Evolutionary conservation across 2,329 filamentous ascomycete species (phyloP).

Genomic region (Cytospora piceae): DNA sequence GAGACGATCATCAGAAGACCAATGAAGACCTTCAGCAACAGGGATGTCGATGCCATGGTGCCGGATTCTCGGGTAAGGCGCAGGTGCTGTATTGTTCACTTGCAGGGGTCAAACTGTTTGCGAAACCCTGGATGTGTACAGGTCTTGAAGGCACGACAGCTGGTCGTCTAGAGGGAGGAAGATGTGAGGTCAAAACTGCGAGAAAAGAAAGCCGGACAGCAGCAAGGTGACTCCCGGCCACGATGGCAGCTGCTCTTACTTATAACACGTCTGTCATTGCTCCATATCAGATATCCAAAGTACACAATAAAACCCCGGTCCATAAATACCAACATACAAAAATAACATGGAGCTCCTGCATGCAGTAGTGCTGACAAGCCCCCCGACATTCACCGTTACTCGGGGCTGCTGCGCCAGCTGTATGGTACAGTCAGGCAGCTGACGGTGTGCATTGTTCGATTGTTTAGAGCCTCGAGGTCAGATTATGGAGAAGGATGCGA

Average conservation of each 20-base stretch:
- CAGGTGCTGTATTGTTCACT: neutral
- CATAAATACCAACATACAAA: conserved; percentile 24
- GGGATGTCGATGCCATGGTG: conserved; percentile 28
- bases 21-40: conserved; percentile 35
- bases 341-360: neutral
- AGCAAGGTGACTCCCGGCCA: neutral
- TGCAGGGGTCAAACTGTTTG: neutral
- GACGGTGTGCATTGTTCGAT: neutral
- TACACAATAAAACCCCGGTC: neutral
- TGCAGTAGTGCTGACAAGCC: conserved; percentile 22
- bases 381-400: neutral
- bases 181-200: conserved; percentile 1
- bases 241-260: conserved; percentile 11
- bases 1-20: conserved; percentile 43
- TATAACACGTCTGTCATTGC: conserved; percentile 12
- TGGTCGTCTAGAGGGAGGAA: neutral
- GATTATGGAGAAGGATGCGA: neutral
- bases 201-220: neutral
- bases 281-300: conserved; percentile 3
- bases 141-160: conserved; percentile 1
- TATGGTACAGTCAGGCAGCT: neutral
- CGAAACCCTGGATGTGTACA: neutral
- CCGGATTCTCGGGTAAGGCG: neutral
- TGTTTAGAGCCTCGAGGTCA: neutral
- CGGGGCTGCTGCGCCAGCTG: neutral